Conservation (phyloP, 2,329 filamentous ascomycete species). For the Rugonectria rugulosa region DNA sequence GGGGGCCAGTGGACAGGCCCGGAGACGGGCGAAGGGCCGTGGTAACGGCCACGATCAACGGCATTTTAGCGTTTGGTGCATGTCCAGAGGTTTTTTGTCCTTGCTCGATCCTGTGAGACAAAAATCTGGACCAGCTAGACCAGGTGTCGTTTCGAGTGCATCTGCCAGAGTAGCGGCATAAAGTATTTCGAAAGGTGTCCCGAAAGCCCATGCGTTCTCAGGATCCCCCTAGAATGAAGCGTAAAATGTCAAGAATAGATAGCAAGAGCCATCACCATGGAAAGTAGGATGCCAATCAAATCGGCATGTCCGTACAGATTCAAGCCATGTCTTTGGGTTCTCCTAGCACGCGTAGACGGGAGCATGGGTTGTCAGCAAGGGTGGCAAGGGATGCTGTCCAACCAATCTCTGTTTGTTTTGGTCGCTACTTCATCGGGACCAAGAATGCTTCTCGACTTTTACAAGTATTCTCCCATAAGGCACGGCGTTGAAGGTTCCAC, state of each 20-base stretch:
- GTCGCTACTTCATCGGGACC: no score
- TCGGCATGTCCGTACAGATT: conserved; percentile 3
- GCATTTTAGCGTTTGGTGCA: background rate
- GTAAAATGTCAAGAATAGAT: conserved; percentile 4
- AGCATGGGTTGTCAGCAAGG: background rate
- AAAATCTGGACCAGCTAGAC: background rate
- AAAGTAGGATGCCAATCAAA: conserved; percentile 9
- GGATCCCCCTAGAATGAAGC: conserved; percentile 3
- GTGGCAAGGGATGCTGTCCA: background rate
- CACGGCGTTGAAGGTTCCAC: conserved; percentile 11
- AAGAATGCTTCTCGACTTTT: background rate
- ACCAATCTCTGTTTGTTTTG: no score
- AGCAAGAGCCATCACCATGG: background rate
- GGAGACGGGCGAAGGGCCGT: background rate
- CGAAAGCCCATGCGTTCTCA: background rate
- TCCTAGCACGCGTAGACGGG: conserved; percentile 2
- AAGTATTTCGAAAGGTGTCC: conserved; percentile 1
- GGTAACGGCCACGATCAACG: conserved; percentile 3
- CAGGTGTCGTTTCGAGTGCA: conserved; percentile 5
- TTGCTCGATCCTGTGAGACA: background rate
- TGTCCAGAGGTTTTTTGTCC: background rate
- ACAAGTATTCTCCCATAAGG: background rate
- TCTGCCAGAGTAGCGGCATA: background rate
- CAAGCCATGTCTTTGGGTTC: conserved; percentile 3
- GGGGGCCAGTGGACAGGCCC: background rate